Conservation (phyloP, 805 yeast genomes). For the Kodamaea neixiangensis region DNA sequence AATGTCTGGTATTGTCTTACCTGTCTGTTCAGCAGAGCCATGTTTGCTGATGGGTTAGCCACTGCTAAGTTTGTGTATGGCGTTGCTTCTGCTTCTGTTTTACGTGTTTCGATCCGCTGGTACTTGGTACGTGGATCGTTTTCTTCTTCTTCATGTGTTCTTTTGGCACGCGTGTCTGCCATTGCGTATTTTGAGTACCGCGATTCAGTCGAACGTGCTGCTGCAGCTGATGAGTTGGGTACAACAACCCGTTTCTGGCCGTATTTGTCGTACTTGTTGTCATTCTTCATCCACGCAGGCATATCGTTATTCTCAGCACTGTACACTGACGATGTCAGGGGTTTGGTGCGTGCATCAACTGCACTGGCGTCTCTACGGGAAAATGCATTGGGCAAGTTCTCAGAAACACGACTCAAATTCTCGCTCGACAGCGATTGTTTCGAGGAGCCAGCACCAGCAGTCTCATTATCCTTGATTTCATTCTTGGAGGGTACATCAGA, state of each 20-base stretch:
- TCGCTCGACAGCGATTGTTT: neutral
- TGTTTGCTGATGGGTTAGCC: conserved; percentile 4
- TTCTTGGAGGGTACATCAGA: neutral
- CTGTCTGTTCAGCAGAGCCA: neutral
- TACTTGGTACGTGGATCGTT: neutral
- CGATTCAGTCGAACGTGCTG: neutral
- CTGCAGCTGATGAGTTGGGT: conserved; percentile 1
- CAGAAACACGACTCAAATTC: neutral
- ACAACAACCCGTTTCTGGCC: conserved; percentile 23
- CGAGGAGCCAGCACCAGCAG: neutral
- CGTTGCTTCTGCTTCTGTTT: neutral
- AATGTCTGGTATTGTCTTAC: conserved; percentile 34
- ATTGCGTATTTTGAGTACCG: conserved; percentile 6
- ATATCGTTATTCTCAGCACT: conserved; percentile 23
- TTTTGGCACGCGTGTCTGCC: conserved; percentile 1
- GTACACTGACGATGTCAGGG: conserved; percentile 25
- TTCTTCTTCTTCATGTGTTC: conserved; percentile 4
- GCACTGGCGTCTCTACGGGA: conserved; percentile 22
- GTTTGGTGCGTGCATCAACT: neutral
- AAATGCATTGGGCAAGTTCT: conserved; percentile 21
- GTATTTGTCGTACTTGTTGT: conserved; percentile 42
- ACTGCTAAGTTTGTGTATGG: conserved; percentile 8
- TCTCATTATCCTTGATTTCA: conserved; percentile 13
- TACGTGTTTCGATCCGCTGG: neutral
- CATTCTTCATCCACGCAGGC: conserved; percentile 44